Evolutionary conservation across 2,329 filamentous ascomycete genomes (phyloP).

Genomic region (Arthroderma sp.): DNA sequence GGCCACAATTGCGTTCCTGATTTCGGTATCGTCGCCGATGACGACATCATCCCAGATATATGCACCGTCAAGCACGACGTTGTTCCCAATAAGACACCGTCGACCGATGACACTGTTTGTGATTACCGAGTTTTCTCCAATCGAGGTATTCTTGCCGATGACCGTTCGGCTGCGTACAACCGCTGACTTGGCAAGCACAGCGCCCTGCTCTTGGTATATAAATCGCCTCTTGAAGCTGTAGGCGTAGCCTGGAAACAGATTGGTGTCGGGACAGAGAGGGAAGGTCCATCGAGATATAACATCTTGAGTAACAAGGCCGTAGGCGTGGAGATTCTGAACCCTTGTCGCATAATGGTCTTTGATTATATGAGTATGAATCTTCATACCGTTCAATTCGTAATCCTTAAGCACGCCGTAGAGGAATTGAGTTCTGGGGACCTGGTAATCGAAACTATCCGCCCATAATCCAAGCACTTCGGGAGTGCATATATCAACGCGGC

Average conservation of each 20-base stretch:
- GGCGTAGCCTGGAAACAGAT: conserved; percentile 62
- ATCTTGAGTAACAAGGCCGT: conserved; percentile 78
- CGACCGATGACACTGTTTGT: conserved; percentile 69
- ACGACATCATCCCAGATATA: conserved; percentile 79
- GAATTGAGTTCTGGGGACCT: conserved; percentile 76
- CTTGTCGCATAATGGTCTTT: conserved; percentile 74
- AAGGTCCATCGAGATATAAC: conserved; percentile 79
- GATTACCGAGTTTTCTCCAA: conserved; percentile 60
- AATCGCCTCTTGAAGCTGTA: conserved; percentile 59
- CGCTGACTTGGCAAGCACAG: conserved; percentile 59
- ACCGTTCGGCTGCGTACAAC: conserved; percentile 56
- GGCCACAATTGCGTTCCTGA: conserved; percentile 65
- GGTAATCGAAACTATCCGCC: conserved; percentile 97
- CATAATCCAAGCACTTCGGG: conserved; percentile 88
- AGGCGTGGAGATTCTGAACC: conserved; percentile 73
- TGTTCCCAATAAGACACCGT: conserved; percentile 72
- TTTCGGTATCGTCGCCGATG: conserved; percentile 59
- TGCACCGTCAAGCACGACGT: conserved; percentile 64
- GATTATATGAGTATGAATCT: conserved; percentile 82
- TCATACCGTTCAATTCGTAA: conserved; percentile 92
- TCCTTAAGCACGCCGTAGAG: conserved; percentile 89
- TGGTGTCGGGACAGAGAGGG: conserved; percentile 79
- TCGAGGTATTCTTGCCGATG: conserved; percentile 60
- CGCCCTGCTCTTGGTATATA: conserved; percentile 66
- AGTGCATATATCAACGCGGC: conserved; percentile 92